A percentile compares a stretch with the other conserved stretches of the same genome.
Conservation (phyloP, 2,329 filamentous ascomycete genomes). For the Setomelanomma holmii region DNA sequence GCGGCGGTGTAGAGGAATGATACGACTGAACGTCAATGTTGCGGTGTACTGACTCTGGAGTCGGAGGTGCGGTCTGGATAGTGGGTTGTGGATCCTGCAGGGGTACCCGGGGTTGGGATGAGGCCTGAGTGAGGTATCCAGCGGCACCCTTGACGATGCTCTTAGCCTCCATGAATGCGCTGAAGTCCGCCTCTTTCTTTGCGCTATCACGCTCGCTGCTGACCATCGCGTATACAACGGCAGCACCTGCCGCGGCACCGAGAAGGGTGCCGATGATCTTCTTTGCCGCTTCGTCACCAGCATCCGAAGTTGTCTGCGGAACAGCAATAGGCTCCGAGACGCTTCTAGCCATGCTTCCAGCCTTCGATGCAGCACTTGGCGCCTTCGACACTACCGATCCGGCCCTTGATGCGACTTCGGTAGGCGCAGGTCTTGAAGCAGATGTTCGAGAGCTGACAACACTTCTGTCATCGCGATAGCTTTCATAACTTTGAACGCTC, state of each 20-base stretch:
- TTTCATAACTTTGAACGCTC: conserved; percentile 40
- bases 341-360: conserved; percentile 38
- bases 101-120: conserved; percentile 33
- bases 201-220: conserved; percentile 63
- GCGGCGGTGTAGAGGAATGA: conserved; percentile 34
- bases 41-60: conserved; percentile 40
- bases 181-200: conserved; percentile 52
- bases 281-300: conserved; percentile 62
- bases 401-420: conserved; percentile 29
- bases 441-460: conserved; percentile 37
- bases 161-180: conserved; percentile 44
- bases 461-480: conserved; percentile 41
- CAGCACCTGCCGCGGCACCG: conserved; percentile 79
- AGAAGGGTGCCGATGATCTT: conserved; percentile 77
- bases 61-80: conserved; percentile 34
- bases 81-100: conserved; percentile 43
- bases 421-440: conserved; percentile 32
- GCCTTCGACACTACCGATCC: conserved; percentile 32
- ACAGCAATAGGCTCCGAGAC: conserved; percentile 41
- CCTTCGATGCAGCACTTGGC: conserved; percentile 21
- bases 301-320: conserved; percentile 36
- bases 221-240: conserved; percentile 76
- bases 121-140: conserved; percentile 37
- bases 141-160: conserved; percentile 37
- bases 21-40: conserved; percentile 48